A percentile compares a stretch with the other conserved stretches of the same genome.
Evolutionary conservation across 768 basidiomycete species (phyloP).

Genomic region (Bullera alba): DNA sequence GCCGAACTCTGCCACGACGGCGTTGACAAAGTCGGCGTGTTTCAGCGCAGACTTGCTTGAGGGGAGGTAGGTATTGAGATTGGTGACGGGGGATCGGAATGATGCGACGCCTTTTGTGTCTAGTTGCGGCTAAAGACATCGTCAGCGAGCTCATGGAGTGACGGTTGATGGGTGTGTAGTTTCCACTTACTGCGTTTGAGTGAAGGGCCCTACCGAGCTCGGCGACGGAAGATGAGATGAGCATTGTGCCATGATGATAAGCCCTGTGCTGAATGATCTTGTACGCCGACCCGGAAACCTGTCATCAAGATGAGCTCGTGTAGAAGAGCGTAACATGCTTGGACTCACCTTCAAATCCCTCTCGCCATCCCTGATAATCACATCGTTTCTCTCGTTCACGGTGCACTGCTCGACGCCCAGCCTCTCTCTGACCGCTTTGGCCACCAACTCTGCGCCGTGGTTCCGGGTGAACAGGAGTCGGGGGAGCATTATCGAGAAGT

Average conservation of each 20-base stretch:
- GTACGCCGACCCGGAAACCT: constrained; percentile 98
- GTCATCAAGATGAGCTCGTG: constrained; percentile 4
- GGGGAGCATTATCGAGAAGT: constrained; percentile 89
- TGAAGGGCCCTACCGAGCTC: constrained; percentile 64
- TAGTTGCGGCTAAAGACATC: constrained; percentile 59
- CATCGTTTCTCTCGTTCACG: constrained; percentile 85
- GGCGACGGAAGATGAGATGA: constrained; percentile 71
- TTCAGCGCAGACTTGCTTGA: constrained; percentile 51
- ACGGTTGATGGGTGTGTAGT: not conserved
- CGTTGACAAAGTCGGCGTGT: constrained; percentile 65
- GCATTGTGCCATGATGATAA: constrained; percentile 98
- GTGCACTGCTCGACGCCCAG: constrained; percentile 64
- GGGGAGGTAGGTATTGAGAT: constrained; percentile 51
- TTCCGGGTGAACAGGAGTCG: constrained; percentile 71
- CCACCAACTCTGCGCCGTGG: constrained; percentile 67
- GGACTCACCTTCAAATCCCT: constrained; percentile 73
- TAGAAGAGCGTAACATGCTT: not conserved
- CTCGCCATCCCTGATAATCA: constrained; percentile 57
- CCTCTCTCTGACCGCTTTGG: constrained; percentile 64
- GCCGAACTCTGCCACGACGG: constrained; percentile 64
- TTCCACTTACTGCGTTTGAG: constrained; percentile 32
- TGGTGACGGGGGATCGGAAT: constrained; percentile 85
- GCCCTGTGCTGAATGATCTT: constrained; percentile 84
- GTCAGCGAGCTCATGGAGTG: not conserved
- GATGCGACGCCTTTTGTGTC: constrained; percentile 79